Conservation (phyloP, 768 basidiomycete genomes). For the Auriculariales sp. region DNA sequence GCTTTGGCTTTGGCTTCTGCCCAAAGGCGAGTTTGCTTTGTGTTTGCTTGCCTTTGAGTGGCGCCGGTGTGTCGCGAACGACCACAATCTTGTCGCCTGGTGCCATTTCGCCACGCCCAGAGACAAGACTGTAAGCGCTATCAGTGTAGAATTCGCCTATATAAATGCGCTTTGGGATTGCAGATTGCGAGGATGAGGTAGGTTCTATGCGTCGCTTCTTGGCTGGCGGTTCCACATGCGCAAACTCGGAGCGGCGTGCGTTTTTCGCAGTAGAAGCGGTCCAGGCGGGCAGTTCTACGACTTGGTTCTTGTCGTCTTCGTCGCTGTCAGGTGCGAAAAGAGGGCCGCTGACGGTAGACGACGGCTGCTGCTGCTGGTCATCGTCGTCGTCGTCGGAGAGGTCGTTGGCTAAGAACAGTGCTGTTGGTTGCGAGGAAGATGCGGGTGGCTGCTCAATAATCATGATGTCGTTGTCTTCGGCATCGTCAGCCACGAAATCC, state of each 20-base stretch:
- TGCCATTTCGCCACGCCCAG: slow-evolving; percentile 56
- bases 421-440: not conserved
- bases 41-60: slow-evolving; percentile 18
- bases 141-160: slow-evolving; percentile 54
- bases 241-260: slow-evolving; percentile 27
- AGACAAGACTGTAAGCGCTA: slow-evolving; percentile 69
- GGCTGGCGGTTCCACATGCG: slow-evolving; percentile 1
- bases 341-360: not conserved
- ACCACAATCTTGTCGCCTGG: slow-evolving; percentile 44
- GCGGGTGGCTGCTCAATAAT: no score
- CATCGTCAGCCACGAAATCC: slow-evolving; percentile 35
- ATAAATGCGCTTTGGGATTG: slow-evolving; percentile 19
- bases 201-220: slow-evolving; percentile 6
- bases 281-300: slow-evolving; percentile 4
- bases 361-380: slow-evolving; percentile 9
- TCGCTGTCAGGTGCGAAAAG: slow-evolving; percentile 30
- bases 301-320: slow-evolving; percentile 20
- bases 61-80: slow-evolving; percentile 33
- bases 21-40: slow-evolving; percentile 62
- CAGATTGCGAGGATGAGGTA: not conserved
- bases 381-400: slow-evolving; percentile 10
- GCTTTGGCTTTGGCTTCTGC: slow-evolving; percentile 41
- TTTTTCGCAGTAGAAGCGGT: slow-evolving; percentile 33
- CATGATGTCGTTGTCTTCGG: no score
- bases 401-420: slow-evolving; percentile 24